A percentile compares a stretch with the other conserved stretches of the same genome.
These are phyloP conservation scores for Penicillium herquei DNA, from an alignment of 495 filamentous ascomycete species.

Conservation along the genomic window DNA sequence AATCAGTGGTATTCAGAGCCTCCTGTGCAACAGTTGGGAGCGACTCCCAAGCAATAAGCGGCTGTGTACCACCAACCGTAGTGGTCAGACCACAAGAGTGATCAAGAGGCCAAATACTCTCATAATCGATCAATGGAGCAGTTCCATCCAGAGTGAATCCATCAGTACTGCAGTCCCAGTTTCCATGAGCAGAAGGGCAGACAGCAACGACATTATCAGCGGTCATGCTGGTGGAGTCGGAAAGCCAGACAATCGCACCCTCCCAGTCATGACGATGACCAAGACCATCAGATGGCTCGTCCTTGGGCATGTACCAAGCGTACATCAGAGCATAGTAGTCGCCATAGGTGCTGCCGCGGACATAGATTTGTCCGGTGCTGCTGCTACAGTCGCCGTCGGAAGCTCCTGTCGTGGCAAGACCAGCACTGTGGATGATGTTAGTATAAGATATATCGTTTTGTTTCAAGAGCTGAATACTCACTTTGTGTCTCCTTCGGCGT, in stretches of 20 bases:
- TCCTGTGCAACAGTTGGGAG: constrained; percentile 28
- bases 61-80: constrained; percentile 49
- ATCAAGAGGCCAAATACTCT: constrained; percentile 48
- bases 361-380: constrained; percentile 52
- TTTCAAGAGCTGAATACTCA: constrained; percentile 20
- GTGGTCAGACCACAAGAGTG: constrained; percentile 45
- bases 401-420: constrained; percentile 36
- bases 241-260: constrained; percentile 50
- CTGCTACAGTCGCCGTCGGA: constrained; percentile 39
- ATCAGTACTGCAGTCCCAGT: constrained; percentile 47
- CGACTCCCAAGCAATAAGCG: constrained; percentile 55
- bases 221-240: constrained; percentile 27
- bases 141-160: constrained; percentile 37
- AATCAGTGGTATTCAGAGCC: constrained; percentile 24
- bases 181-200: constrained; percentile 51
- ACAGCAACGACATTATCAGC: constrained; percentile 49
- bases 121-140: constrained; percentile 46
- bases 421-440: constrained; percentile 30
- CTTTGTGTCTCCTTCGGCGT: constrained; percentile 48
- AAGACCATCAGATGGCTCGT: constrained; percentile 37
- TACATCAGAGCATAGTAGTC: constrained; percentile 52
- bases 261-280: constrained; percentile 55
- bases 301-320: constrained; percentile 53
- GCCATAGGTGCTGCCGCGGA: constrained; percentile 28
- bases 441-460: background rate